A percentile compares a stretch with the other conserved stretches of the same genome.
phyloP scores from a whole-genome alignment of 768 basidiomycete species.

The Mycena maculata region DNA sequence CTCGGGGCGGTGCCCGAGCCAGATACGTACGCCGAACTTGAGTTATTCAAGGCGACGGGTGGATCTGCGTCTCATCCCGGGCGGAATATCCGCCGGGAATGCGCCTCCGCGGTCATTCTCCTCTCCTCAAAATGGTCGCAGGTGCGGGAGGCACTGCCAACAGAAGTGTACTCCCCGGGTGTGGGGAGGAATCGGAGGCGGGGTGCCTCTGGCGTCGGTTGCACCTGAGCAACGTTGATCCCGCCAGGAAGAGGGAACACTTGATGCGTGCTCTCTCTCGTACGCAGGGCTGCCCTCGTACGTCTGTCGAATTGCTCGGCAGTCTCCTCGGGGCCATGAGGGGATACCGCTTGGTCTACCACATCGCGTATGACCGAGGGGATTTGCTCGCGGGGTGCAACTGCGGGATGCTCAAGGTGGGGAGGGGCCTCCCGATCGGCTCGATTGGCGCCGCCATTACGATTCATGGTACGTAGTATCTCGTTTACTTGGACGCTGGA shows the following conservation, averaged over 20 bases:
- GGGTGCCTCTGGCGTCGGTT: neutral
- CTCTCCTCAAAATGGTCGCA: too few species aligned
- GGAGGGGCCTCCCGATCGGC: neutral
- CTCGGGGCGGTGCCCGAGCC: neutral
- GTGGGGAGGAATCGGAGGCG: neutral
- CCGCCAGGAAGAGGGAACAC: neutral
- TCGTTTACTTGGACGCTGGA: neutral
- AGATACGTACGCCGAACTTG: neutral
- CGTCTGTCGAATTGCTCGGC: neutral
- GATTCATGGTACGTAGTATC: neutral
- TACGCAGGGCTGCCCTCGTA: neutral
- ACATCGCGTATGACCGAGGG: neutral
- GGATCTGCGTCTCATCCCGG: neutral
- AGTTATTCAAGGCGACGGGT: neutral
- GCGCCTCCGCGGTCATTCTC: too few species aligned
- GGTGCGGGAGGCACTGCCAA: neutral
- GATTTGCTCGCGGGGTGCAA: neutral
- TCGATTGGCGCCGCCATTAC: neutral
- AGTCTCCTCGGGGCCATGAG: neutral
- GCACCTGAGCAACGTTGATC: neutral
- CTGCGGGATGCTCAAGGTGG: neutral
- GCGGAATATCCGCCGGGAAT: neutral
- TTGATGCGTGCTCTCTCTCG: neutral
- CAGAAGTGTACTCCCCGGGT: neutral
- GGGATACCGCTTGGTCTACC: neutral